Evolutionary conservation across 192 early-diverging fungal species (phyloP).

Genomic region (Coemansia asiatica): DNA sequence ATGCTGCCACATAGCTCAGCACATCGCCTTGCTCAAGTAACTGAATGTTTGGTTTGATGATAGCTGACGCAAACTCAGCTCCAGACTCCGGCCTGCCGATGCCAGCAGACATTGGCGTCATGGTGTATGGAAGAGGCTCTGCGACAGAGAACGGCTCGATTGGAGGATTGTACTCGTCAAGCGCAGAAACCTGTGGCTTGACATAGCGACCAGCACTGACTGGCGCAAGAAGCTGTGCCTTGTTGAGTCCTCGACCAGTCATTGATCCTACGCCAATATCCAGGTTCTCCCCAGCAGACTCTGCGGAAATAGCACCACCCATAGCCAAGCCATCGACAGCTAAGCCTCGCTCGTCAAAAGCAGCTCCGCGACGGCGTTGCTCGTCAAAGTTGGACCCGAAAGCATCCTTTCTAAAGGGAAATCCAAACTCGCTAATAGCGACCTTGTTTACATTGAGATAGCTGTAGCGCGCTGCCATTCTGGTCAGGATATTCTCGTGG

Average conservation of each 20-base stretch:
- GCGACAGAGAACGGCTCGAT: constrained; percentile 28
- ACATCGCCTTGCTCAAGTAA: constrained; percentile 47
- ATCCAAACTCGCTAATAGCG: constrained; percentile 73
- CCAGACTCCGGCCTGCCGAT: neutral
- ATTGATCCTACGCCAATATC: constrained; percentile 36
- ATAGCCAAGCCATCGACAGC: neutral
- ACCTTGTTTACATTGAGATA: constrained; percentile 77
- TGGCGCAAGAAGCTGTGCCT: constrained; percentile 35
- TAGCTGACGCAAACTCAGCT: neutral
- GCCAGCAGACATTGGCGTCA: constrained; percentile 2
- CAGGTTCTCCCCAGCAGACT: constrained; percentile 12
- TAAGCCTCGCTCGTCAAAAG: neutral
- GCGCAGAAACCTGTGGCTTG: constrained; percentile 10
- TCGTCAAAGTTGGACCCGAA: constrained; percentile 1
- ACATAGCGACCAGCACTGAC: constrained; percentile 34
- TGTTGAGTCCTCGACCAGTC: constrained; percentile 32
- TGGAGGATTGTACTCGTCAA: constrained; percentile 34
- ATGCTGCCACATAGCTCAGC: constrained; percentile 43
- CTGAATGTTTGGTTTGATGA: neutral
- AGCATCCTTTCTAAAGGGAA: constrained; percentile 43
- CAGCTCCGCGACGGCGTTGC: neutral
- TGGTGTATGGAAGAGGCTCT: constrained; percentile 7
- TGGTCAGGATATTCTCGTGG: constrained; percentile 59
- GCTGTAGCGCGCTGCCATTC: constrained; percentile 71
- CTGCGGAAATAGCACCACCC: neutral